A percentile compares a stretch with the other conserved stretches of the same genome.
phyloP scores from a whole-genome alignment of 495 filamentous ascomycete species.

The Penicillium paradoxum region DNA sequence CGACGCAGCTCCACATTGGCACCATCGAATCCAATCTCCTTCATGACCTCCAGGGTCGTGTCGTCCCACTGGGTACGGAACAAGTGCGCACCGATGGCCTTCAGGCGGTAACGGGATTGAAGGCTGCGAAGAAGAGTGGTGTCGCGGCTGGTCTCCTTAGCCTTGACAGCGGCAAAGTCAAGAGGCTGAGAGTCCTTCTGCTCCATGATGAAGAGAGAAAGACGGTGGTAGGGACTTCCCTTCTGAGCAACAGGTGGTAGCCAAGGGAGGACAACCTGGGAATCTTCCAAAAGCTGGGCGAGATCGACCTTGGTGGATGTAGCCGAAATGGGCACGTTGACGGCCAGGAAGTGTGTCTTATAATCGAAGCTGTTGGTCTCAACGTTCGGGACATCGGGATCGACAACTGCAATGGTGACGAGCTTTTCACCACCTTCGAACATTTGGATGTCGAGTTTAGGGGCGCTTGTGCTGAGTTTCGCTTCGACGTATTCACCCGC shows the following conservation, averaged over 20 bases:
- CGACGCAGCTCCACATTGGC: slow-evolving; percentile 80
- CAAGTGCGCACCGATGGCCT: slow-evolving; percentile 73
- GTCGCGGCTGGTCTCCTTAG: slow-evolving; percentile 49
- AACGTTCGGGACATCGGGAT: slow-evolving; percentile 82
- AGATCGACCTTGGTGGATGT: slow-evolving; percentile 49
- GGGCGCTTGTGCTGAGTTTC: slow-evolving; percentile 58
- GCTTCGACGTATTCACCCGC: slow-evolving; percentile 78
- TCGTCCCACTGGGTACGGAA: slow-evolving; percentile 92
- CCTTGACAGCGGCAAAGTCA: slow-evolving; percentile 56
- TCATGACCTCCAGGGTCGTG: slow-evolving; percentile 78
- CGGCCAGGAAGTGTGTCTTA: slow-evolving; percentile 79
- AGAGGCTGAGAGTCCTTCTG: slow-evolving; percentile 60
- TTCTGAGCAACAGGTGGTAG: slow-evolving; percentile 81
- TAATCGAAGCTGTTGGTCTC: slow-evolving; percentile 72
- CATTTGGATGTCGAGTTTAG: slow-evolving; percentile 74
- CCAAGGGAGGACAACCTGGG: slow-evolving; percentile 72
- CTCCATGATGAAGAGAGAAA: slow-evolving; percentile 75
- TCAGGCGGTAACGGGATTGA: slow-evolving; percentile 59
- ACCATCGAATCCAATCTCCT: slow-evolving; percentile 64
- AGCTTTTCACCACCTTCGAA: slow-evolving; percentile 78
- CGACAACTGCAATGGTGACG: slow-evolving; percentile 77
- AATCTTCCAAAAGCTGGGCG: slow-evolving; percentile 45
- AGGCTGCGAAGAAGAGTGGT: slow-evolving; percentile 69
- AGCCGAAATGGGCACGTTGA: slow-evolving; percentile 58
- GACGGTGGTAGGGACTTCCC: slow-evolving; percentile 85